These are phyloP conservation scores for Dalechampia spathulata DNA, from an alignment of 441 rosid genomes.

Conservation along the genomic window DNA sequence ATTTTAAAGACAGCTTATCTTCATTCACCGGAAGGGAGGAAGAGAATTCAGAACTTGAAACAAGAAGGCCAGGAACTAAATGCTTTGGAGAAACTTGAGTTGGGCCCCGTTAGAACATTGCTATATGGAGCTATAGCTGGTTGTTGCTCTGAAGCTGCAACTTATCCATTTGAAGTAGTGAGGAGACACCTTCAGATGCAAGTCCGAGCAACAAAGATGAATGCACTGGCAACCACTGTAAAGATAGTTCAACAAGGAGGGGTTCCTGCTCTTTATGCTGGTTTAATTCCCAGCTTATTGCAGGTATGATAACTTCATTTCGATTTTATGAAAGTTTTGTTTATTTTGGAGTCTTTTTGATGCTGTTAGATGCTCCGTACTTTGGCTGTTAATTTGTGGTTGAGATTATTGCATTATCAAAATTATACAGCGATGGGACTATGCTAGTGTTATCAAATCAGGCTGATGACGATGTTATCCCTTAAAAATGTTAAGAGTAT, in stretches of 20 bases:
- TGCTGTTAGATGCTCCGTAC: too few relatives aligned
- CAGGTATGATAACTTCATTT: conserved; percentile 41
- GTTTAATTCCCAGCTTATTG: conserved; percentile 76
- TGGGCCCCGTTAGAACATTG: conserved; percentile 75
- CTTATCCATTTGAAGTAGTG: conserved; percentile 90
- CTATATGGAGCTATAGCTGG: conserved; percentile 87
- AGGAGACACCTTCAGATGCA: conserved; percentile 95
- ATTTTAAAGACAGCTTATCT: conserved; percentile 72
- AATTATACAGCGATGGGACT: too few relatives aligned
- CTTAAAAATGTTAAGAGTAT: too few relatives aligned
- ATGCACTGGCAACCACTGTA: conserved; percentile 54
- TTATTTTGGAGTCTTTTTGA: neutral
- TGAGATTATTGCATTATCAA: too few relatives aligned
- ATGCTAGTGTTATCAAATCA: too few relatives aligned
- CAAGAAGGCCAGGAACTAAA: conserved; percentile 53
- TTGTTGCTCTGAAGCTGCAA: conserved; percentile 88
- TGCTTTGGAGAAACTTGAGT: conserved; percentile 72
- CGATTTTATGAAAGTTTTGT: neutral
- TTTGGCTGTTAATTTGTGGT: too few relatives aligned
- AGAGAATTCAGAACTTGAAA: conserved; percentile 60
- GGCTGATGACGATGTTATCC: too few relatives aligned
- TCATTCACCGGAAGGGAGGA: conserved; percentile 72
- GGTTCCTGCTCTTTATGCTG: conserved; percentile 71
- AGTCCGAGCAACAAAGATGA: conserved; percentile 49
- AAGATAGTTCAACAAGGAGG: conserved; percentile 83